Evolutionary conservation across 225 moss, liverwort and hornwort genomes (phyloP).

Genomic region (Physcomitrium patens): DNA sequence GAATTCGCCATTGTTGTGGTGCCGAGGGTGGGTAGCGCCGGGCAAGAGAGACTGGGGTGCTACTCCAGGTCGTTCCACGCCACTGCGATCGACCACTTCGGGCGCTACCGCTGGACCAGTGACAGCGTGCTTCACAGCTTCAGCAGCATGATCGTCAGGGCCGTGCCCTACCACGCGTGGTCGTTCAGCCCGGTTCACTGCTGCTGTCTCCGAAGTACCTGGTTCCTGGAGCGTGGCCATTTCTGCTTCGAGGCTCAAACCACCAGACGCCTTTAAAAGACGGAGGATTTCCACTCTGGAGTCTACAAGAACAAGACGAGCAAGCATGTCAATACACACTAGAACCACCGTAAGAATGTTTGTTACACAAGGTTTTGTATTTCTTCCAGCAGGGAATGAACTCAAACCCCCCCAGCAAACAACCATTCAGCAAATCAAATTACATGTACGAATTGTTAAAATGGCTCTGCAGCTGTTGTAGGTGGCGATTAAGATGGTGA

Average conservation of each 20-base stretch:
- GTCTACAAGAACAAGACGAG: too few species aligned
- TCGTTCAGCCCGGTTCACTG: conserved; percentile 23
- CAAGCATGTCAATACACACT: too few species aligned
- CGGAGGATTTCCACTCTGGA: too few species aligned
- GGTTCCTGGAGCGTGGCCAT: conserved; percentile 21
- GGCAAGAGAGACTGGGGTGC: background rate
- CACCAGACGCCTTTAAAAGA: too few species aligned
- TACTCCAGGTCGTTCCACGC: background rate
- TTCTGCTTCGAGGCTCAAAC: background rate
- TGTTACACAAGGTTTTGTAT: too few species aligned
- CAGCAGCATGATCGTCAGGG: conserved; percentile 21
- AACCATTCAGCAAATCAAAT: too few species aligned
- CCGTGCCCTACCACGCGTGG: conserved; percentile 29
- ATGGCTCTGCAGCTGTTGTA: too few species aligned
- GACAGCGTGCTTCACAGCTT: conserved; percentile 26
- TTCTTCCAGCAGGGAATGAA: too few species aligned
- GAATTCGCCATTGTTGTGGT: conserved; percentile 3
- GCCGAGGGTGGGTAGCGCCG: background rate
- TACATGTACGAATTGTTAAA: too few species aligned
- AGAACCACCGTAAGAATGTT: too few species aligned
- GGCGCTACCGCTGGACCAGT: conserved; percentile 5
- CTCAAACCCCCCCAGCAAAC: too few species aligned
- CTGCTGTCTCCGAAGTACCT: background rate
- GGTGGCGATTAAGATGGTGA: too few species aligned
- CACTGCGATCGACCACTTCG: background rate